Evolutionary conservation across 768 basidiomycete species (phyloP).

Genomic region (Rhizopogon vinicolor): DNA sequence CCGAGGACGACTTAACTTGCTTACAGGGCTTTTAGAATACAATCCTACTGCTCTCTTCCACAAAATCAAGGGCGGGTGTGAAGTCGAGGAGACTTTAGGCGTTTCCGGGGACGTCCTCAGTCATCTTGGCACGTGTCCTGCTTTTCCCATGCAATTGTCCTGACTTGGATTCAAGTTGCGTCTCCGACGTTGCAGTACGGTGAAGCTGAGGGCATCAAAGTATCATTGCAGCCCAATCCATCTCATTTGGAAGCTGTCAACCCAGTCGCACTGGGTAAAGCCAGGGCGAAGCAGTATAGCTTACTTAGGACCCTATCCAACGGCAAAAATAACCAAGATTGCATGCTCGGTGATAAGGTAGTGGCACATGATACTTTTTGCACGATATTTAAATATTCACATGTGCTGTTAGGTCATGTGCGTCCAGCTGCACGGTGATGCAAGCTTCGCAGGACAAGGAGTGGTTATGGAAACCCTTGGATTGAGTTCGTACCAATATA

Average conservation of each 20-base stretch:
- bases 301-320: slow-evolving; percentile 62
- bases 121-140: slow-evolving; percentile 56
- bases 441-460: slow-evolving; percentile 88
- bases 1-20: slow-evolving; percentile 79
- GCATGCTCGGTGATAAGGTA: slow-evolving; percentile 29
- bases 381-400: not conserved
- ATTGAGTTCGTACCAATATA: slow-evolving; percentile 49
- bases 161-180: slow-evolving; percentile 36
- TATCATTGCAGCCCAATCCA: slow-evolving; percentile 77
- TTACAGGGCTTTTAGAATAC: slow-evolving; percentile 71
- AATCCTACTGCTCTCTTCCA: slow-evolving; percentile 71
- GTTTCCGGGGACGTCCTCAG: slow-evolving; percentile 85
- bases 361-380: not conserved
- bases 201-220: slow-evolving; percentile 50
- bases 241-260: slow-evolving; percentile 89
- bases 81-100: slow-evolving; percentile 60
- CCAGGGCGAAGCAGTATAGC: slow-evolving; percentile 85
- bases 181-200: slow-evolving; percentile 62
- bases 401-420: slow-evolving; percentile 73
- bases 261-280: slow-evolving; percentile 84
- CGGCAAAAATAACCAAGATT: slow-evolving; percentile 12
- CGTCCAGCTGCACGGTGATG: slow-evolving; percentile 89
- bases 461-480: slow-evolving; percentile 86
- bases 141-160: not conserved
- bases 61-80: slow-evolving; percentile 80